phyloP scores from a whole-genome alignment of 495 filamentous ascomycete species.

The Sporormia fimetaria region DNA sequence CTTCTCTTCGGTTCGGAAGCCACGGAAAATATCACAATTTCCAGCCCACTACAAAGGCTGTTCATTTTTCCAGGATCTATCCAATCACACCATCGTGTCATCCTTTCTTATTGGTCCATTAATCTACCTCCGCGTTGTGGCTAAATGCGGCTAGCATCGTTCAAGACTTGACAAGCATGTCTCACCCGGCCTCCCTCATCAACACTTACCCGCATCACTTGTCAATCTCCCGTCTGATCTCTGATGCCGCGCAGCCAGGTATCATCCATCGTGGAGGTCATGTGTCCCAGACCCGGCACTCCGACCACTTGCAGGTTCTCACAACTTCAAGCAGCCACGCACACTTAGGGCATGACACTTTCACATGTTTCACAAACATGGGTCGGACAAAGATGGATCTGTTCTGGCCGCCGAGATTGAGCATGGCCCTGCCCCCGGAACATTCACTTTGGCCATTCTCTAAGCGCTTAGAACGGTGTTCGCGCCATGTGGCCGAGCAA shows the following conservation, averaged over 20 bases:
- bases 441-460: too few species aligned
- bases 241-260: not conserved
- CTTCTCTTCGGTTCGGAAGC: too few species aligned
- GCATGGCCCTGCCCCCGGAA: too few species aligned
- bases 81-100: slow-evolving; percentile 1
- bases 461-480: too few species aligned
- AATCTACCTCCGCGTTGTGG: not conserved
- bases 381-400: too few species aligned
- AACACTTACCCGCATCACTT: slow-evolving; percentile 37
- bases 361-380: too few species aligned
- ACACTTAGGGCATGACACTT: too few species aligned
- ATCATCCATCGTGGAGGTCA: slow-evolving; percentile 6
- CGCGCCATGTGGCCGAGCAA: too few species aligned
- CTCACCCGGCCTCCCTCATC: not conserved
- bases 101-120: slow-evolving; percentile 11
- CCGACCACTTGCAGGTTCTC: too few species aligned
- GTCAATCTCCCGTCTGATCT: not conserved
- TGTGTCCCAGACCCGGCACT: too few species aligned
- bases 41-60: not conserved
- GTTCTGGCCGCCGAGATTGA: too few species aligned
- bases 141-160: slow-evolving; percentile 16
- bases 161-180: not conserved
- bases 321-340: too few species aligned
- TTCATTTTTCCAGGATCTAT: not conserved
- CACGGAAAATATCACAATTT: not conserved